phyloP scores from a whole-genome alignment of 371 early-diverging fungal species.

The Rhizopus stolonifer region DNA sequence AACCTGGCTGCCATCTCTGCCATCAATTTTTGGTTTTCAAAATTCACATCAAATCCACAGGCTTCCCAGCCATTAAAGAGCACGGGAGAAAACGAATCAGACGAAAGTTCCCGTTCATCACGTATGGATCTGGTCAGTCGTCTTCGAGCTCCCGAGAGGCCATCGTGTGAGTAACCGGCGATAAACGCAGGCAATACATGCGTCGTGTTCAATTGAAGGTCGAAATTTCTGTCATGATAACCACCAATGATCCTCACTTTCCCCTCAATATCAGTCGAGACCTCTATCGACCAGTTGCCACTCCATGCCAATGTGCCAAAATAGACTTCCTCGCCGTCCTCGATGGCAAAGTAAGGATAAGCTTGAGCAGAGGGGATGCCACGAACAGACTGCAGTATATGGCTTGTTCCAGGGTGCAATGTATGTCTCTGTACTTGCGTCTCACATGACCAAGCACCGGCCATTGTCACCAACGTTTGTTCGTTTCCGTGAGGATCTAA shows the following conservation, averaged over 20 bases:
- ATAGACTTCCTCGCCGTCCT: constrained; percentile 23
- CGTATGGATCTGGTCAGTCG: constrained; percentile 24
- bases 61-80: constrained; percentile 53
- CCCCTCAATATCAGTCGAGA: constrained; percentile 25
- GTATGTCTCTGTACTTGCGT: constrained; percentile 29
- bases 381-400: constrained; percentile 26
- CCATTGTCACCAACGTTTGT: constrained; percentile 31
- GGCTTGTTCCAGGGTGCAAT: constrained; percentile 26
- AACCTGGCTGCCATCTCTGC: constrained; percentile 31
- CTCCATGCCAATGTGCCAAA: constrained; percentile 49
- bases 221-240: constrained; percentile 36
- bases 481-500: constrained; percentile 19
- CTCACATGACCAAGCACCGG: constrained; percentile 43
- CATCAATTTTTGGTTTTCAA: constrained; percentile 27
- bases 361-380: constrained; percentile 39
- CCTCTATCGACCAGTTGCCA: constrained; percentile 38
- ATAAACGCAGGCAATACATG: constrained; percentile 22
- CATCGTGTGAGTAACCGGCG: constrained; percentile 31
- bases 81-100: constrained; percentile 18
- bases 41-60: constrained; percentile 29
- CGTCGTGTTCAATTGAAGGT: constrained; percentile 2
- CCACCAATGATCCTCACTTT: constrained; percentile 33
- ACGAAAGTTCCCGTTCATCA: constrained; percentile 5
- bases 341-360: constrained; percentile 45
- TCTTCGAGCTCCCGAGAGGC: constrained; percentile 37